These are phyloP conservation scores for Aspergillus neotritici DNA, from an alignment of 2,329 filamentous ascomycete genomes.

Conservation along the genomic window DNA sequence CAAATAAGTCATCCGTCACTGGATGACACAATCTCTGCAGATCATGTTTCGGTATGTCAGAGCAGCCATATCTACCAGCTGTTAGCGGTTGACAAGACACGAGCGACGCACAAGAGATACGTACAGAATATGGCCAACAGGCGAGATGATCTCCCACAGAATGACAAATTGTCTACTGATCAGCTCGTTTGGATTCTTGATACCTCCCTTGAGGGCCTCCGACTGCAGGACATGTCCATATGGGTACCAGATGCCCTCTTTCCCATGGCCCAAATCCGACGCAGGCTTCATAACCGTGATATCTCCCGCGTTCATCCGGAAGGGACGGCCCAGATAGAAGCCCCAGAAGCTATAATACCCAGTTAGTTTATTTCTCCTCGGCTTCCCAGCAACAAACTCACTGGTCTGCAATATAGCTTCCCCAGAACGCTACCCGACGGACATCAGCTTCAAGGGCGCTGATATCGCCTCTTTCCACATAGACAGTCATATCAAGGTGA, in stretches of 20 bases:
- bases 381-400: constrained; percentile 12
- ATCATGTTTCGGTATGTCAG: constrained; percentile 34
- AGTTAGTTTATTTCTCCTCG: not conserved
- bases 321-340: constrained; percentile 41
- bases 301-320: constrained; percentile 38
- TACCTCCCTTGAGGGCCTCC: constrained; percentile 10
- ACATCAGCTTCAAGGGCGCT: constrained; percentile 36
- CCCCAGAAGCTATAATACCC: constrained; percentile 33
- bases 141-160: constrained; percentile 42
- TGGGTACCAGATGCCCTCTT: constrained; percentile 28
- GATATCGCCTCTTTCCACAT: constrained; percentile 38
- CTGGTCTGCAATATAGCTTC: constrained; percentile 39
- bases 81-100: constrained; percentile 8
- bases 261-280: constrained; percentile 19
- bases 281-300: constrained; percentile 37
- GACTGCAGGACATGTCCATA: constrained; percentile 21
- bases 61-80: constrained; percentile 30
- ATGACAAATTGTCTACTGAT: constrained; percentile 35
- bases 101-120: not conserved
- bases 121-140: constrained; percentile 39
- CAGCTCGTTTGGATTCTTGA: constrained; percentile 30
- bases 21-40: constrained; percentile 32
- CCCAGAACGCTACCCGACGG: constrained; percentile 40
- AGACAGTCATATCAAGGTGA: constrained; percentile 37
- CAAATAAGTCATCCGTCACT: constrained; percentile 34